A percentile compares a stretch with the other conserved stretches of the same genome.
Conservation (phyloP, 306 rosid species). For the Oxytropis ochrocephala region DNA sequence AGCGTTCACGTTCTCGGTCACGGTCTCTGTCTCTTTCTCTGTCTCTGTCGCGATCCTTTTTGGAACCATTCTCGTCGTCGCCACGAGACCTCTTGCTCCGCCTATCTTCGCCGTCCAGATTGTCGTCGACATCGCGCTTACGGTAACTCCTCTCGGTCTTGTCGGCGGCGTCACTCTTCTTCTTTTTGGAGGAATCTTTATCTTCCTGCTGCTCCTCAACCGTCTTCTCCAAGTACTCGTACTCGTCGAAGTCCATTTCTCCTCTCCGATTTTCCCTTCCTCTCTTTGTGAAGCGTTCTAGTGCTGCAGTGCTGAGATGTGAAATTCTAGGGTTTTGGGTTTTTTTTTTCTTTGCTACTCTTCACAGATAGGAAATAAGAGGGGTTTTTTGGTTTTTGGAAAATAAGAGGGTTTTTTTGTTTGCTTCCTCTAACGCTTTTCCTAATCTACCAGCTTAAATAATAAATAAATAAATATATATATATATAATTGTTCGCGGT, state of each 20-base stretch:
- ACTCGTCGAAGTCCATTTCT: constrained; percentile 92
- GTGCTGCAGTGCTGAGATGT: not conserved
- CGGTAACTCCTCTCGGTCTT: constrained; percentile 54
- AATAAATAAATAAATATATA: too few species aligned
- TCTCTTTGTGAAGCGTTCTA: not conserved
- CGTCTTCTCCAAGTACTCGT: constrained; percentile 91
- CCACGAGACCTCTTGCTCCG: constrained; percentile 51
- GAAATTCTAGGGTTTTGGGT: constrained; percentile 38
- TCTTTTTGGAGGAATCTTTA: constrained; percentile 48
- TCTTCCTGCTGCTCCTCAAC: constrained; percentile 73
- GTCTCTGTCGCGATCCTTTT: constrained; percentile 42
- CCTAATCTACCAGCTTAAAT: not conserved
- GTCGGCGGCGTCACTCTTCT: constrained; percentile 32
- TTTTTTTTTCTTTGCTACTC: not conserved
- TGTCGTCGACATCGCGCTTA: constrained; percentile 61
- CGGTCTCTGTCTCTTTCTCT: too few species aligned
- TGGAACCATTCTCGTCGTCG: constrained; percentile 69
- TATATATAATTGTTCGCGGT: too few species aligned
- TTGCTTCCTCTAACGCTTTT: not conserved
- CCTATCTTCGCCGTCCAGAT: constrained; percentile 41
- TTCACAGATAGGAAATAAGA: not conserved
- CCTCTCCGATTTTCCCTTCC: not conserved
- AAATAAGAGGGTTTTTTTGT: too few species aligned
- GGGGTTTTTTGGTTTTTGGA: not conserved
- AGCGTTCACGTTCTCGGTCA: not conserved